These are phyloP conservation scores for Clitopilus hobsonii DNA, from an alignment of 768 basidiomycete species.

Conservation along the genomic window DNA sequence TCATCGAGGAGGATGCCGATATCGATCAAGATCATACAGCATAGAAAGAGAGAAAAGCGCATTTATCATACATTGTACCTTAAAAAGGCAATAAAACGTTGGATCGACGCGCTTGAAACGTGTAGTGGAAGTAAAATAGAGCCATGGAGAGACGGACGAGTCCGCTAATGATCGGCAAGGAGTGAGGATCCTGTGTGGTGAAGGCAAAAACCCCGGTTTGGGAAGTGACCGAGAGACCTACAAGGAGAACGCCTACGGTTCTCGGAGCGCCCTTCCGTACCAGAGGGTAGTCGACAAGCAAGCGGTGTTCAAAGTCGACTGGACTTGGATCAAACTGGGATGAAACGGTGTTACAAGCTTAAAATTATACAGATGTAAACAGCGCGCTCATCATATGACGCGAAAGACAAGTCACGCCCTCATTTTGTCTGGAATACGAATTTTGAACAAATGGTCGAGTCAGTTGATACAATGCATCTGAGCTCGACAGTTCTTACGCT, in stretches of 20 bases:
- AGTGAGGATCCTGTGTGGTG: not conserved
- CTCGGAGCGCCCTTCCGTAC: too few relatives aligned
- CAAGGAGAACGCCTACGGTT: not conserved
- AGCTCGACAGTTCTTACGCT: too few relatives aligned
- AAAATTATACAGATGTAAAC: not conserved
- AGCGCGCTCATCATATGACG: not conserved
- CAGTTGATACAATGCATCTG: too few relatives aligned
- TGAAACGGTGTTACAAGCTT: not conserved
- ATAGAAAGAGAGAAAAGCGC: not conserved
- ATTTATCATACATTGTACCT: not conserved
- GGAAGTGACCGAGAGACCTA: not conserved
- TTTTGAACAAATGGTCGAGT: too few relatives aligned
- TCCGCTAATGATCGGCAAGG: not conserved
- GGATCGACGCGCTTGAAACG: not conserved
- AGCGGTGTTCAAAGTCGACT: too few relatives aligned
- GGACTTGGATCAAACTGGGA: too few relatives aligned
- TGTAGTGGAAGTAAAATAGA: not conserved
- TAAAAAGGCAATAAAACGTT: not conserved
- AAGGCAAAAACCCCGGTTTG: not conserved
- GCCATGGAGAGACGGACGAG: not conserved
- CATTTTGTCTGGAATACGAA: not conserved
- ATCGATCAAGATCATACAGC: not conserved
- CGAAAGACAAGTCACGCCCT: not conserved
- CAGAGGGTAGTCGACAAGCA: too few relatives aligned
- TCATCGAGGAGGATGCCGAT: constrained; percentile 9